A percentile compares a stretch with the other conserved stretches of the same genome.
Evolutionary conservation across 1,139 yeast species (phyloP).

Genomic region (Geotrichum armillariae): DNA sequence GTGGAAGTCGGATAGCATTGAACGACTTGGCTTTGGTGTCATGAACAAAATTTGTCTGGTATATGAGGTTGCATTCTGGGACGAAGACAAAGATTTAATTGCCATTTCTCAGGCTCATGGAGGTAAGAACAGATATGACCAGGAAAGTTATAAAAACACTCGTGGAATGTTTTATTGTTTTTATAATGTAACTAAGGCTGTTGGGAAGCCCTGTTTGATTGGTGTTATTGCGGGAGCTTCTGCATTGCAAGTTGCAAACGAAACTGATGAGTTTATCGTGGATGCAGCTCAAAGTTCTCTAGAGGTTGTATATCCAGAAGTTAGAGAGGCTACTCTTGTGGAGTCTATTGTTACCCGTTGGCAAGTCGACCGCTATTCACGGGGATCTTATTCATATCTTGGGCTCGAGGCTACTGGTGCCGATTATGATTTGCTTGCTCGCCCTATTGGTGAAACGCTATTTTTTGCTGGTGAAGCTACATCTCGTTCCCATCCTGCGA

Average conservation of each 20-base stretch:
- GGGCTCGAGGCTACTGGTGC: conserved; percentile 46
- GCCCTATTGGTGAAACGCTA: conserved; percentile 41
- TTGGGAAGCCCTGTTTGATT: conserved; percentile 42
- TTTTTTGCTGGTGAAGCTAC: conserved; percentile 50
- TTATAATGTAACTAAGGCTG: conserved; percentile 41
- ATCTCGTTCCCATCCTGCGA: conserved; percentile 44
- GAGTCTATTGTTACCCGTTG: conserved; percentile 46
- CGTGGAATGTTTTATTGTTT: conserved; percentile 45
- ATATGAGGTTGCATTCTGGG: conserved; percentile 45
- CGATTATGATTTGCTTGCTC: conserved; percentile 44
- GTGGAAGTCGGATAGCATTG: conserved; percentile 44
- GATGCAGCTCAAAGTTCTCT: conserved; percentile 38
- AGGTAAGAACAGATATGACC: conserved; percentile 26
- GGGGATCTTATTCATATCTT: conserved; percentile 46
- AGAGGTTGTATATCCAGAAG: conserved; percentile 33
- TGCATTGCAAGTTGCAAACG: conserved; percentile 37
- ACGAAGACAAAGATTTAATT: conserved; percentile 38
- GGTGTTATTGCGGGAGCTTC: conserved; percentile 45
- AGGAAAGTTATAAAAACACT: conserved; percentile 29
- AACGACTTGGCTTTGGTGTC: conserved; percentile 44
- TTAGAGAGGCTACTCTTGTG: conserved; percentile 32
- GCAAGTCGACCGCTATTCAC: conserved; percentile 44
- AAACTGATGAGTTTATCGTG: conserved; percentile 40
- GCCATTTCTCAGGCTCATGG: conserved; percentile 35
- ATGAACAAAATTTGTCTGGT: conserved; percentile 44